Base-by-base conservation (phyloP, 371 early-diverging fungal genomes). In the Mucor lusitanicus region DNA sequence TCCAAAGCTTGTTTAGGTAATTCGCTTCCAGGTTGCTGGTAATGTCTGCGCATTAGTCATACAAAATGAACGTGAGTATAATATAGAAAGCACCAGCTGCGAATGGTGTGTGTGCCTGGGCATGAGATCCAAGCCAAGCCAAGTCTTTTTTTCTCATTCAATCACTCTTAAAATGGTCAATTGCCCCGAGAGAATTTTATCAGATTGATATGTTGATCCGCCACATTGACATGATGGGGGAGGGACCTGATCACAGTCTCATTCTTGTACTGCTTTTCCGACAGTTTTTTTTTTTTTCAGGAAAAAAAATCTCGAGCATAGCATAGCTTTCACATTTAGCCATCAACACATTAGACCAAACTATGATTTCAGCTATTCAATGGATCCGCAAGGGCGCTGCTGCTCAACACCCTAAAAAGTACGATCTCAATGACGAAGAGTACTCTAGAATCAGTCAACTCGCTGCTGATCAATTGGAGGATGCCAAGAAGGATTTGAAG, bases 321-420 rank as follows among this genome's bases (percentile, higher is more conserved):
- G 1, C 35, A 0, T 9, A 15, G 33, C 32, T 28, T 55, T 5
- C 12, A 48, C 25, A 25, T 3, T 30, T n/a, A n/a, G 30, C 27
- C 7, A 40, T 42, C 57, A 72, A 21, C 50, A n/a, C n/a, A n/a
- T n/a, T n/a, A n/a, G n/a, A n/a, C n/a, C n/a, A n/a, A n/a, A 30
- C 30, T 30, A 92, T 93, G 93, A 93, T 93, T 71, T 89, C 92
- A 37, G 85, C 92, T 25, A 73, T 92, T 81, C 85, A 84, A 35
- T 94, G 97, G 96, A 87, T 97, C 61, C 91, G 92, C 64, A 91
- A 92, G 75, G 99, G 98, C 59, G 95, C 89, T 53, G 92, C 96
- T 32, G 86, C 87, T 32, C 86, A 90, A 57, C 72, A 83, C 53
- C 97, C 97, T 17, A 85, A 87, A 35, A 88, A 87, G 63, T 93